phyloP scores from a whole-genome alignment of 1,284 basidiomycete species.

The Fistulina hepatica region DNA sequence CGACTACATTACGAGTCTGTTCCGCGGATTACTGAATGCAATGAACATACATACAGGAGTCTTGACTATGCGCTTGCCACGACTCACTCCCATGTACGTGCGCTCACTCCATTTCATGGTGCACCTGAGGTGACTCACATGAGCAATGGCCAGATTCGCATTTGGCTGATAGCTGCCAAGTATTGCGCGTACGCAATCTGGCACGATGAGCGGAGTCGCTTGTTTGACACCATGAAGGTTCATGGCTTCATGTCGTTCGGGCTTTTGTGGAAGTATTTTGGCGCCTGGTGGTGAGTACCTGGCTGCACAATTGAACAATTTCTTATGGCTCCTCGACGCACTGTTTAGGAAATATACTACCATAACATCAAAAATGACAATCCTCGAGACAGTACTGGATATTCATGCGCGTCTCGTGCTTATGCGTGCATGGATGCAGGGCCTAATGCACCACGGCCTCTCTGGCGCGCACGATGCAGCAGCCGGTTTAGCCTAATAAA shows the following conservation, averaged over 20 bases:
- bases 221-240: slow-evolving; percentile 37
- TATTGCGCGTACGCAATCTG: slow-evolving; percentile 84
- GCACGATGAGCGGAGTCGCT: slow-evolving; percentile 59
- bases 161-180: slow-evolving; percentile 88
- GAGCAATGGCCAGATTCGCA: slow-evolving; percentile 57
- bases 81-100: slow-evolving; percentile 57
- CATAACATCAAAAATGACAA: slow-evolving; percentile 37
- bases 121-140: slow-evolving; percentile 6
- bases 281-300: slow-evolving; percentile 51
- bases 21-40: not conserved
- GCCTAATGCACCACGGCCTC: slow-evolving; percentile 43
- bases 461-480: slow-evolving; percentile 59
- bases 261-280: slow-evolving; percentile 44
- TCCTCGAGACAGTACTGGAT: slow-evolving; percentile 60
- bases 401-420: slow-evolving; percentile 50
- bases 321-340: slow-evolving; percentile 8
- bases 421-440: slow-evolving; percentile 54
- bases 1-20: slow-evolving; percentile 2
- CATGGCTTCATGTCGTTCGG: slow-evolving; percentile 41
- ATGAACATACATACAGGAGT: slow-evolving; percentile 32
- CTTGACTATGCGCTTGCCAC: slow-evolving; percentile 64
- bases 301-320: slow-evolving; percentile 8
- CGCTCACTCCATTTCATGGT: not conserved
- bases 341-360: slow-evolving; percentile 44
- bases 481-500: slow-evolving; percentile 41